Base-by-base conservation (phyloP, 345 rosid species). In the Eucalyptus marginata region DNA sequence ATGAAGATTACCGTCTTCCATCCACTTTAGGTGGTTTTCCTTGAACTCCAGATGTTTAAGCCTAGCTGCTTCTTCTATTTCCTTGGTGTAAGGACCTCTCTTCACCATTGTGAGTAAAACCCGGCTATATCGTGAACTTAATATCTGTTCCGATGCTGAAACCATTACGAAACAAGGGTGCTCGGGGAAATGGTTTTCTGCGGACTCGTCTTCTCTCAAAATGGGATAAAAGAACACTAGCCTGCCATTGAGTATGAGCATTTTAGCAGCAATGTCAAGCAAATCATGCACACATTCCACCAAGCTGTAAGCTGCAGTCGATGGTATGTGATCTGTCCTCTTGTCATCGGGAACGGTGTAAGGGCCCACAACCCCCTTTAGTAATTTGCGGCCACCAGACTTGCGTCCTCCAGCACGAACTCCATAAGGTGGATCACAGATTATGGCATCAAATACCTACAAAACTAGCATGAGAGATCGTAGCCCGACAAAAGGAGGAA, bases 321-420 rank as follows among this genome's bases (percentile, higher is more conserved):
- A 98, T 71, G 99, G 99, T 89, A 96, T 96, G 92, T 97, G 99
- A 89, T 89, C 95, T n/a, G 93, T 94, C 91, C 99, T 96, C 90
- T 97, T 96, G 87, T 97, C 98, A n/a, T 98, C 99, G 11, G 99
- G 98, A 84, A 98, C 97, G 5, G 95, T 95, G 93, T 98, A 98
- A 51, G 99, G 99, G 20, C 93, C 96, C 79, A 95, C 93, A 29
- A 89, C 93, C 64, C 99, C 99, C 91, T 96, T 95, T 7, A 97
- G 94, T 89, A 98, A 92, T 93, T 98, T 98, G 49, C 99, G 90
- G 31, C 99, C 99, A 87, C 99, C 99, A 1, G 99, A 97, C 90
- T 98, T 98, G 49, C 97, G 96, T 33, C 99, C 99, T 79, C 99
- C 97, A 87, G 99, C 99, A 31, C 99, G 95, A 90, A 98, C 99